A percentile compares a stretch with the other conserved stretches of the same genome.
Evolutionary conservation across 805 yeast species (phyloP).

Genomic region (Wickerhamiella dianesei): DNA sequence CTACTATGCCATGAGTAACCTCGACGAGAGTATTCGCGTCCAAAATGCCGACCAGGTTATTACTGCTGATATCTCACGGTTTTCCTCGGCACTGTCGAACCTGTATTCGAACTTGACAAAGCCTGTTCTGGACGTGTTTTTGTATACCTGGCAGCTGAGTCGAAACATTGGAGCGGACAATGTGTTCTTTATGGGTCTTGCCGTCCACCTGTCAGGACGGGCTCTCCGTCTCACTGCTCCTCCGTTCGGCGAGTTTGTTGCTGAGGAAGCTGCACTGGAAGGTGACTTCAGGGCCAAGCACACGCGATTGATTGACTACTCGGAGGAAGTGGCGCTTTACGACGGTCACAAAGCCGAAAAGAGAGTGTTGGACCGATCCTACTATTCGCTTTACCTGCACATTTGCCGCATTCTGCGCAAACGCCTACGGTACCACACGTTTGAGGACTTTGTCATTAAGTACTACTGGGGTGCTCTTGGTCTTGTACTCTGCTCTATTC

Average conservation of each 20-base stretch:
- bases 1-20: conserved; percentile 57
- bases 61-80: conserved; percentile 64
- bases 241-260: conserved; percentile 70
- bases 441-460: conserved; percentile 78
- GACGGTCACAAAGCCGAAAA: conserved; percentile 72
- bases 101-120: conserved; percentile 74
- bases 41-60: conserved; percentile 73
- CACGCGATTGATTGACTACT: conserved; percentile 61
- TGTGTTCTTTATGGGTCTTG: conserved; percentile 58
- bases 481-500: conserved; percentile 70
- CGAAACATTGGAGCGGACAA: conserved; percentile 44
- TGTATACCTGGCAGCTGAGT: conserved; percentile 68
- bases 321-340: conserved; percentile 77
- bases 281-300: conserved; percentile 75
- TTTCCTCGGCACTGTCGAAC: conserved; percentile 55
- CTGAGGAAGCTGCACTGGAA: conserved; percentile 64
- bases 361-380: conserved; percentile 61
- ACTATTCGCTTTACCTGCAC: conserved; percentile 69
- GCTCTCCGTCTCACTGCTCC: conserved; percentile 69
- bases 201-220: conserved; percentile 70
- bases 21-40: conserved; percentile 33
- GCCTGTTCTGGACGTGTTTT: conserved; percentile 63
- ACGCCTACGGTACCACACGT: conserved; percentile 62
- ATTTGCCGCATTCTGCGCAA: conserved; percentile 62
- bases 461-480: conserved; percentile 97